Conservation (phyloP, 352 stramenopile species). For the Thraustochytrium sp. region DNA sequence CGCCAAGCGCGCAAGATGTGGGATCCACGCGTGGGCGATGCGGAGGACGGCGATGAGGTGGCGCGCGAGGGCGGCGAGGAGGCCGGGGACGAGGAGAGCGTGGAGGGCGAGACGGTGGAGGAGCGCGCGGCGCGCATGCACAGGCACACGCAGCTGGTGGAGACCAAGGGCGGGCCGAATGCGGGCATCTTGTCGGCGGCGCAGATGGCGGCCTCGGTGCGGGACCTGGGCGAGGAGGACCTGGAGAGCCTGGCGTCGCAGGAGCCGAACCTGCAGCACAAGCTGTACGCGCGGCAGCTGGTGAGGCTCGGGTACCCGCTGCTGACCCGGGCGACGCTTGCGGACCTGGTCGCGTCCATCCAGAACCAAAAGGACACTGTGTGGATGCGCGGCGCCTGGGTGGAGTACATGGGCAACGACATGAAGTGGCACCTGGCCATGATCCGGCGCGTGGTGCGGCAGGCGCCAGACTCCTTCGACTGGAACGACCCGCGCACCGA, state of each 20-base stretch:
- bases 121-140: neutral
- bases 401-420: conserved; percentile 47
- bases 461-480: conserved; percentile 49
- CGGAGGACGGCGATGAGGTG: too few relatives aligned
- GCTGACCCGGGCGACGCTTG: neutral
- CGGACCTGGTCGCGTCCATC: neutral
- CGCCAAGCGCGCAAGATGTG: too few relatives aligned
- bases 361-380: neutral
- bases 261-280: neutral
- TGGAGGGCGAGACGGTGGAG: neutral
- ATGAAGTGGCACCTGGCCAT: conserved; percentile 52
- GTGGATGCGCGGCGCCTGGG: conserved; percentile 14
- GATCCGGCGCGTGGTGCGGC: conserved; percentile 48
- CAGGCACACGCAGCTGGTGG: neutral
- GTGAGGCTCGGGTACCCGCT: neutral
- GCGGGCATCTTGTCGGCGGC: neutral
- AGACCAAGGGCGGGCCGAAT: neutral
- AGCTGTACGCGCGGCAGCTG: neutral
- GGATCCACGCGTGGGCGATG: too few relatives aligned
- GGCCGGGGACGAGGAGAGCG: neutral
- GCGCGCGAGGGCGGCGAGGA: neutral
- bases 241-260: neutral
- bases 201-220: neutral
- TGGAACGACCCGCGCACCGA: conserved; percentile 51
- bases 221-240: neutral